Evolutionary conservation across 148 eudicot species (phyloP), one percentile per base, ranked within the genome.

Genomic region (Mesembryanthemum crystallinum): DNA sequence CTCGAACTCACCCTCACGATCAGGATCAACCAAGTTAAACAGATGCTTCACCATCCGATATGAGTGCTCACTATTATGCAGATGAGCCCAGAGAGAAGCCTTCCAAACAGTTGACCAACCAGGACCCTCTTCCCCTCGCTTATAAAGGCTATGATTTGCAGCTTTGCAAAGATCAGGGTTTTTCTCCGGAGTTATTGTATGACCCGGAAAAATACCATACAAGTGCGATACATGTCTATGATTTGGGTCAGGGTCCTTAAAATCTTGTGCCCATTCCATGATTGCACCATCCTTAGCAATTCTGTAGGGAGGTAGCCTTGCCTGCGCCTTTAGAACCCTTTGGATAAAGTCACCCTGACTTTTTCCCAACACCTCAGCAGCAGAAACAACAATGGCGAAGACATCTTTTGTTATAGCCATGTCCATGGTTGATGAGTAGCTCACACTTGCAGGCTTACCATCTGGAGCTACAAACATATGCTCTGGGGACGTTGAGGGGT

Each of bases 101-200:
- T 93, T 91, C 96, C 98, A 93, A 15, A 86, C 84, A 1, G 98
- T 93, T 42, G 94, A 93, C 96, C 96, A 93, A 51, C 98, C 98
- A 17, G 98, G 96, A 32, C 98, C 98, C 0, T 91, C 98, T 64
- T 83, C 92, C 28, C 91, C 98, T 84, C 98, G 85, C 73, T 89
- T 91, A 67, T 60, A 42, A 30, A 93, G 85, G 74, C 87, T 88
- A 30, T 85, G 24, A 49, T 86, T 88, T 66, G 89, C 94, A 60
- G 97, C 98, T 88, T 85, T 89, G 81, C 91, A 87, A 24, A 93
- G 94, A 67, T 88, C 92, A 32, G 94, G 92, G 76, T 82, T 82
- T 78, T 77, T 78, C 75, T 89, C 87, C 6, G 84, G 76, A 10
- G 87, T 93, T 42, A 93, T 87, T 18, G 87, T 74, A 80, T 93